phyloP scores from a whole-genome alignment of 129 eudicot species.

The Kitagawia praeruptora region DNA sequence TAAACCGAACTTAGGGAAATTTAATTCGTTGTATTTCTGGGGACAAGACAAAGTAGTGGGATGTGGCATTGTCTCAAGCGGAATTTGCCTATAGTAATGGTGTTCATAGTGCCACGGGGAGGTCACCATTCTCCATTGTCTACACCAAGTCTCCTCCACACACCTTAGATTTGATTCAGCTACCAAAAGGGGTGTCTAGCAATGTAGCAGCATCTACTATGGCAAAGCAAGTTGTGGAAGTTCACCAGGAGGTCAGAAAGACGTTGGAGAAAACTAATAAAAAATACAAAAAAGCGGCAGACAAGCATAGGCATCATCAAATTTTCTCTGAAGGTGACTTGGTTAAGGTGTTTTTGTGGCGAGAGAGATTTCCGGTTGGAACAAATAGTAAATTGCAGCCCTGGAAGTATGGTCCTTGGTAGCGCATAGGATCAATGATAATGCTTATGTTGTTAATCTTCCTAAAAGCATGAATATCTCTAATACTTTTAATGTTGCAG shows the following conservation, averaged over 20 bases:
- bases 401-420: slow-evolving; percentile 9
- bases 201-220: background rate
- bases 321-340: background rate
- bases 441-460: slow-evolving; percentile 3
- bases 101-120: background rate
- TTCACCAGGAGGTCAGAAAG: background rate
- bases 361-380: background rate
- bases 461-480: background rate
- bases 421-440: background rate
- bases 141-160: background rate
- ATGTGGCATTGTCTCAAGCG: background rate
- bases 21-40: background rate
- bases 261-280: background rate
- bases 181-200: background rate
- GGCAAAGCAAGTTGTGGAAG: background rate
- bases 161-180: background rate
- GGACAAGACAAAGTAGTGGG: background rate
- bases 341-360: background rate
- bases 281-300: background rate
- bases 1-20: background rate
- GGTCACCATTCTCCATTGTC: background rate
- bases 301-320: background rate
- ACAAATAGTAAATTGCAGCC: background rate
- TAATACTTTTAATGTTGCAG: background rate
- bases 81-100: background rate